Evolutionary conservation across 805 yeast genomes (phyloP).

Genomic region (Wickerhamiella allomyrinae): DNA sequence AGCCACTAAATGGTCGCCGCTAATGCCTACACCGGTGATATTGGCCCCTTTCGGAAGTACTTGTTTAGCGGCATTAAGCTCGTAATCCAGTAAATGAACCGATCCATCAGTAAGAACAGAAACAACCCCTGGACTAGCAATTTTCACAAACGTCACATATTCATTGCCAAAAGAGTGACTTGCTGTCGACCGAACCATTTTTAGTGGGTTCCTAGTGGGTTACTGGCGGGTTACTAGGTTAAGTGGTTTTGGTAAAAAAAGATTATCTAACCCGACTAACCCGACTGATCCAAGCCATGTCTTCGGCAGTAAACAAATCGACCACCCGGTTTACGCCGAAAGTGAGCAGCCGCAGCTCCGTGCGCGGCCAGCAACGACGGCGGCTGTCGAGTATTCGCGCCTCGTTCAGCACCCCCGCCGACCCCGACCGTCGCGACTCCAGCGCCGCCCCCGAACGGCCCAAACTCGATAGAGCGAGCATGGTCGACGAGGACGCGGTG

Average conservation of each 20-base stretch:
- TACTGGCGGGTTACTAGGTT: too few relatives aligned
- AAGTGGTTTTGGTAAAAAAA: neutral
- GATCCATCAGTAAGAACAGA: constrained; percentile 16
- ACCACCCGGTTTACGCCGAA: constrained; percentile 23
- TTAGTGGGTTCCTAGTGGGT: neutral
- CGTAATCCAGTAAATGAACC: constrained; percentile 2
- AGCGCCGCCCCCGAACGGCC: neutral
- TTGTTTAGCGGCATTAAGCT: neutral
- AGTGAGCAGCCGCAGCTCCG: constrained; percentile 17
- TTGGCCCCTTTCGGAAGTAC: neutral
- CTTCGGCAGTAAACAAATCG: constrained; percentile 26
- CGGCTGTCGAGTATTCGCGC: constrained; percentile 17
- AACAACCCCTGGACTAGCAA: constrained; percentile 4
- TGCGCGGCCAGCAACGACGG: constrained; percentile 11
- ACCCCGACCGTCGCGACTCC: neutral
- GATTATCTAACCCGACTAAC: neutral
- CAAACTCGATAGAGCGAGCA: neutral
- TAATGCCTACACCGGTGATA: neutral
- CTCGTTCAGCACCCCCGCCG: constrained; percentile 11
- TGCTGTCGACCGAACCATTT: constrained; percentile 10
- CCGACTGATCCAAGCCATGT: constrained; percentile 15
- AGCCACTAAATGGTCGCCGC: constrained; percentile 1
- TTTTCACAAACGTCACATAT: constrained; percentile 13
- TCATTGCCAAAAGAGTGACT: constrained; percentile 6
- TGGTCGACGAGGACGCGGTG: neutral